Base-by-base conservation (phyloP, 2,329 filamentous ascomycete species). In the Hymenoscyphus repandus region DNA sequence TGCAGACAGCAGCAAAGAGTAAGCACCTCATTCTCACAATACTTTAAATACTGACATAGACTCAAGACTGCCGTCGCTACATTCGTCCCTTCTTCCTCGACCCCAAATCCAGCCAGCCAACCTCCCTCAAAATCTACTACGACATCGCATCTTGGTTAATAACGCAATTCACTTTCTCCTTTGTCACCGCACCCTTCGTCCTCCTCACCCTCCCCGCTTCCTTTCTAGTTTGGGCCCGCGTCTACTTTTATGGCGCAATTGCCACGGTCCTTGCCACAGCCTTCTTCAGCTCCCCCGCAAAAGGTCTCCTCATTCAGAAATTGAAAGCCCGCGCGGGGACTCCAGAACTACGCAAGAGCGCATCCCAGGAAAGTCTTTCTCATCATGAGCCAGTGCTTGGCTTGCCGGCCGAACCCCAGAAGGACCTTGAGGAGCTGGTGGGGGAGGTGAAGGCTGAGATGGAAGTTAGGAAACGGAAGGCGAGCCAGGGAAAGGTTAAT, bases 1-100 rank as follows among this genome's bases (percentile, higher is more conserved):
- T 96, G 30, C 93, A 99, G 67, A 96, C 90, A 2, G 85, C 85
- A 15, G 91, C 93, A 49, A 99, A 99, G 75, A 90, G 91, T 96
- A 75, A 68, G 86, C 77, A 18, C 20, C 12, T 10, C 22, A 15
- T 27, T 22, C 3, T 5, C 10, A 10, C 12, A 30, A 39, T n/a
- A 5, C 17, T 6, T 30, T 6, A 20, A 33, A 22, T 49, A 13
- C 48, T 64, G 51, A 63, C 52, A 50, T 37, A 38, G 49, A 2
- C 30, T 49, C 18, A 39, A 96, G 91, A 96, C 66, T 89, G 86
- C 69, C 90, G 93, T 47, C 89, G 93, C 48, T 80, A 92, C 63
- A 71, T 97, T 52, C 90, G 93, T 1, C 93, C 93, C 18, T 92
- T 99, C 72, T 96, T 99, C 76, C 74, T 97, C 43, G 83, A 90